phyloP scores from a whole-genome alignment of 805 yeast genomes.

The Saccharomycopsis fermentans region DNA sequence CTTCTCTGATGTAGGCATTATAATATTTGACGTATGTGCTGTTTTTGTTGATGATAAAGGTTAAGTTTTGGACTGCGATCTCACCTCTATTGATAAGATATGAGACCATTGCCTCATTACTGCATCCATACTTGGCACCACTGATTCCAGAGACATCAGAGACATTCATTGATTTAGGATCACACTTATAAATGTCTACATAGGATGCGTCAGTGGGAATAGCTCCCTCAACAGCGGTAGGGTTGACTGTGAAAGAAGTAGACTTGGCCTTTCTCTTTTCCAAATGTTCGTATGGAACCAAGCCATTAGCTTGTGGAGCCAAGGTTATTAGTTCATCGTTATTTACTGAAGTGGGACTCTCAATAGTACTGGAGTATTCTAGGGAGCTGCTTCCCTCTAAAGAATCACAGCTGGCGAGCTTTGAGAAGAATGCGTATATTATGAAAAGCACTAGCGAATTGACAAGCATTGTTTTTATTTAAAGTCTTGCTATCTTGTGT shows the following conservation, averaged over 20 bases:
- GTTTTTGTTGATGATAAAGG: slow-evolving; percentile 8
- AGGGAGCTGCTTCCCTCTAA: not conserved
- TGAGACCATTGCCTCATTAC: slow-evolving; percentile 5
- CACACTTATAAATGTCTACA: slow-evolving; percentile 9
- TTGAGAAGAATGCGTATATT: not conserved
- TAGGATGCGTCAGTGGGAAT: not conserved
- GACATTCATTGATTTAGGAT: not conserved
- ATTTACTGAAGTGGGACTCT: not conserved
- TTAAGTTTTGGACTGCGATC: slow-evolving; percentile 8
- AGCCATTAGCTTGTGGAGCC: not conserved
- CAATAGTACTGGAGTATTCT: too few species aligned
- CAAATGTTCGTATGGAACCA: not conserved
- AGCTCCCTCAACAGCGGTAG: not conserved
- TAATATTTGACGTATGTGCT: slow-evolving; percentile 6
- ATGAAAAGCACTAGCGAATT: not conserved
- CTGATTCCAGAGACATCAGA: not conserved
- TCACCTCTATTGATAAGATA: slow-evolving; percentile 11
- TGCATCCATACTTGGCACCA: slow-evolving; percentile 11
- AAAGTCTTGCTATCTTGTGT: too few species aligned
- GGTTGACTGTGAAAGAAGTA: not conserved
- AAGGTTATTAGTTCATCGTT: not conserved
- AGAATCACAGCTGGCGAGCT: not conserved
- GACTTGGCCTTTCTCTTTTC: not conserved
- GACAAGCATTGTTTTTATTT: not conserved
- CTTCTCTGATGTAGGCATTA: slow-evolving; percentile 7